phyloP scores from a whole-genome alignment of 345 rosid species.

The Viola odorata region DNA sequence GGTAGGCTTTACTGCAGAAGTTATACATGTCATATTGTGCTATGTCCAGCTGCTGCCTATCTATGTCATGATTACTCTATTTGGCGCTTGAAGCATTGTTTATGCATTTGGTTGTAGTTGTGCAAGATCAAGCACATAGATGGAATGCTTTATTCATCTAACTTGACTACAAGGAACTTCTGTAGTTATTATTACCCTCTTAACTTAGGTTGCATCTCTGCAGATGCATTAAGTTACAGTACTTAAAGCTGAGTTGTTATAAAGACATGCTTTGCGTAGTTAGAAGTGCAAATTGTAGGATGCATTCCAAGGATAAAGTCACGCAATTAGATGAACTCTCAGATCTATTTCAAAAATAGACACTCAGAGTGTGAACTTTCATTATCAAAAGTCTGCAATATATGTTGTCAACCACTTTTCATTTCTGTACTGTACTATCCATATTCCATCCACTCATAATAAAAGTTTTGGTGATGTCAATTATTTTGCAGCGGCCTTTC shows the following conservation, averaged over 20 bases:
- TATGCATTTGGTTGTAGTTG: too few species aligned
- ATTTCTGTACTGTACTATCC: too few species aligned
- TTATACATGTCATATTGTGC: not conserved
- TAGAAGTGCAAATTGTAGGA: not conserved
- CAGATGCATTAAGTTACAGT: not conserved
- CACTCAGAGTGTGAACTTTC: too few species aligned
- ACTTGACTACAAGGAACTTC: too few species aligned
- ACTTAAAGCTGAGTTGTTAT: not conserved
- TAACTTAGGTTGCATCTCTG: not conserved
- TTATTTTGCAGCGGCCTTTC: slow-evolving; percentile 78
- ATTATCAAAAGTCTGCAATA: too few species aligned
- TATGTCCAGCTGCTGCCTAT: too few species aligned
- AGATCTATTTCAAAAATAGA: not conserved
- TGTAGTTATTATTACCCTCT: not conserved
- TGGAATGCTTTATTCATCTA: not conserved
- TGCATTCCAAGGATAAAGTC: not conserved
- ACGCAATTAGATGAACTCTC: not conserved
- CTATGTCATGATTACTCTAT: too few species aligned
- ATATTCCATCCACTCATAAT: slow-evolving; percentile 22
- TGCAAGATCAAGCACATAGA: too few species aligned
- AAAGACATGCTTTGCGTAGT: not conserved
- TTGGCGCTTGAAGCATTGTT: too few species aligned
- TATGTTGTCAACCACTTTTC: too few species aligned
- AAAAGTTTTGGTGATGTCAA: slow-evolving; percentile 7
- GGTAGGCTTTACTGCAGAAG: slow-evolving; percentile 38